Evolutionary conservation across 257 asterid genomes (phyloP).

Genomic region (Solanum ahanhuiri): DNA sequence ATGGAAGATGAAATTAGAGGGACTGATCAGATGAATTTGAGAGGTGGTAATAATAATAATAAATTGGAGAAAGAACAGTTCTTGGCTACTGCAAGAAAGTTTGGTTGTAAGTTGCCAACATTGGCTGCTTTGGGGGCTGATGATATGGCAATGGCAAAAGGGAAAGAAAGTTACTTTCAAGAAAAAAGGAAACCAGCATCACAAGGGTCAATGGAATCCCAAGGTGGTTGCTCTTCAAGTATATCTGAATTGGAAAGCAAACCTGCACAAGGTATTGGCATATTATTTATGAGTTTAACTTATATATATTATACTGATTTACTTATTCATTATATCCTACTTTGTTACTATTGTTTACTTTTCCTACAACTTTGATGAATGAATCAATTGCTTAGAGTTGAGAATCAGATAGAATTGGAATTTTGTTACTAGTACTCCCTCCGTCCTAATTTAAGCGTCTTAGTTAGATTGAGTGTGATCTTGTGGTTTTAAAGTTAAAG

Average conservation of each 20-base stretch:
- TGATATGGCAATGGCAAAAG: constrained; percentile 35
- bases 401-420: not conserved
- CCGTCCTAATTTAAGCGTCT: not conserved
- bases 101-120: constrained; percentile 19
- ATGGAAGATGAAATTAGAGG: constrained; percentile 53
- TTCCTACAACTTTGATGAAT: not conserved
- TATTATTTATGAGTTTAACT: not conserved
- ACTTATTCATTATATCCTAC: not conserved
- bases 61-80: constrained; percentile 48
- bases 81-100: constrained; percentile 28
- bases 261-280: constrained; percentile 43
- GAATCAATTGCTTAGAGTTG: not conserved
- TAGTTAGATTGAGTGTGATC: not conserved
- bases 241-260: constrained; percentile 52
- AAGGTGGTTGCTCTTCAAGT: constrained; percentile 56
- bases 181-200: constrained; percentile 19
- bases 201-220: constrained; percentile 62
- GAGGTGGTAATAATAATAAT: constrained; percentile 6
- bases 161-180: constrained; percentile 26
- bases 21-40: constrained; percentile 38
- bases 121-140: constrained; percentile 28
- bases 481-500: not conserved
- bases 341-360: not conserved
- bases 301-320: not conserved
- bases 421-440: not conserved